phyloP scores from a whole-genome alignment of 768 basidiomycete genomes.

The Amanita exitialis region DNA sequence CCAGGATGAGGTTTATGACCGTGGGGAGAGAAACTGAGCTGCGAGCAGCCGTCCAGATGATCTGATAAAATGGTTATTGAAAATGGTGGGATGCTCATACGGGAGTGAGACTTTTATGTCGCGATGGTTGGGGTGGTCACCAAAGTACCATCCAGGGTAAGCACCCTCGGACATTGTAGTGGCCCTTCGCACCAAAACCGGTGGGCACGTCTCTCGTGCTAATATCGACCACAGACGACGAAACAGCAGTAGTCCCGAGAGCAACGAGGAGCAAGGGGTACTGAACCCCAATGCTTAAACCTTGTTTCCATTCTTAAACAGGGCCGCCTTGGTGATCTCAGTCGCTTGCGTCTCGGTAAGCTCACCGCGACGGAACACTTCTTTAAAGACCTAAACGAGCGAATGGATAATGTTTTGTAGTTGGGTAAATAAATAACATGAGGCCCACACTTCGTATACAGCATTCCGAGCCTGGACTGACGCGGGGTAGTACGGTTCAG shows the following conservation, averaged over 20 bases:
- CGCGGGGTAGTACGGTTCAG: conserved; percentile 67
- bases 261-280: neutral
- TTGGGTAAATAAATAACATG: no score
- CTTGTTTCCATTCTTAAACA: no score
- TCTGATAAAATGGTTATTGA: conserved; percentile 12
- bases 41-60: conserved; percentile 34
- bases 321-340: no score
- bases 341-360: no score
- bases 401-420: no score
- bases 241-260: neutral
- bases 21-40: conserved; percentile 24
- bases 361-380: no score
- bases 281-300: no score
- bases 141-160: conserved; percentile 30
- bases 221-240: neutral
- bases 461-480: conserved; percentile 52
- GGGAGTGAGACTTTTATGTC: no score
- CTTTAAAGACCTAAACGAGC: no score
- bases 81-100: neutral
- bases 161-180: conserved; percentile 21
- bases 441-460: conserved; percentile 39
- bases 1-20: conserved; percentile 12
- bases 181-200: conserved; percentile 13
- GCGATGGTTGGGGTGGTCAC: no score
- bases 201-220: neutral